A percentile compares a stretch with the other conserved stretches of the same genome.
These are phyloP conservation scores for Mortierella sp. DNA, from an alignment of 371 early-diverging fungal species.

Conservation along the genomic window DNA sequence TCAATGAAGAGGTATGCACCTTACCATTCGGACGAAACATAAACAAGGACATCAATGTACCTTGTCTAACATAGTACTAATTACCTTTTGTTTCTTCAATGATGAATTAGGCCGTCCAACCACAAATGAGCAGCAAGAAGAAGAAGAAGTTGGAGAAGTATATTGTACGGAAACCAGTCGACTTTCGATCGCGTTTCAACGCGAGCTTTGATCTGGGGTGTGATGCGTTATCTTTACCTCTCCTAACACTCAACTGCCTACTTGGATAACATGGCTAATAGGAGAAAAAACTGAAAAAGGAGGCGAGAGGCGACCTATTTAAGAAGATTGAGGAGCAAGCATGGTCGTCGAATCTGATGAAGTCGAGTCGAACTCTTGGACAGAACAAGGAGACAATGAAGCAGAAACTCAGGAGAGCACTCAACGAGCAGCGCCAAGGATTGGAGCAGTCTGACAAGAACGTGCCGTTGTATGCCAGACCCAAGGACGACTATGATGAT, in stretches of 20 bases:
- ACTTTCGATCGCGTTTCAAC: not conserved
- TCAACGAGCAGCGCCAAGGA: slow-evolving; percentile 81
- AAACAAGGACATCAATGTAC: not conserved
- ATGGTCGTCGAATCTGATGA: slow-evolving; percentile 76
- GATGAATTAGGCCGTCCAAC: slow-evolving; percentile 29
- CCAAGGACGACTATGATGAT: slow-evolving; percentile 62
- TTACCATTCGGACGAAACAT: not conserved
- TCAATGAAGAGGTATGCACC: slow-evolving; percentile 34
- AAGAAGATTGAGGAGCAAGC: slow-evolving; percentile 80
- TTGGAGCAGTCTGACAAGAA: slow-evolving; percentile 65
- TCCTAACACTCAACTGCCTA: too few relatives aligned
- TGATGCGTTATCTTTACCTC: too few relatives aligned
- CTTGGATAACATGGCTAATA: slow-evolving; percentile 50
- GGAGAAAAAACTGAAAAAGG: slow-evolving; percentile 96
- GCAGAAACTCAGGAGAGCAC: slow-evolving; percentile 80
- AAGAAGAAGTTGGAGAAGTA: slow-evolving; percentile 86
- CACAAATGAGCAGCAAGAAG: slow-evolving; percentile 79
- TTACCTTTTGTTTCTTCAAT: not conserved
- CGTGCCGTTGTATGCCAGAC: slow-evolving; percentile 32
- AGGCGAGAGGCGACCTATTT: slow-evolving; percentile 84
- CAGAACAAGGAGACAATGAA: slow-evolving; percentile 75
- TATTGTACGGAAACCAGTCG: slow-evolving; percentile 66
- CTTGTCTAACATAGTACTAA: not conserved
- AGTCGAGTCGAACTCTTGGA: slow-evolving; percentile 86
- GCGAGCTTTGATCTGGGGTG: not conserved